These are phyloP conservation scores for Oryza australiensis DNA, from an alignment of 176 grass and related monocot species.

Conservation along the genomic window DNA sequence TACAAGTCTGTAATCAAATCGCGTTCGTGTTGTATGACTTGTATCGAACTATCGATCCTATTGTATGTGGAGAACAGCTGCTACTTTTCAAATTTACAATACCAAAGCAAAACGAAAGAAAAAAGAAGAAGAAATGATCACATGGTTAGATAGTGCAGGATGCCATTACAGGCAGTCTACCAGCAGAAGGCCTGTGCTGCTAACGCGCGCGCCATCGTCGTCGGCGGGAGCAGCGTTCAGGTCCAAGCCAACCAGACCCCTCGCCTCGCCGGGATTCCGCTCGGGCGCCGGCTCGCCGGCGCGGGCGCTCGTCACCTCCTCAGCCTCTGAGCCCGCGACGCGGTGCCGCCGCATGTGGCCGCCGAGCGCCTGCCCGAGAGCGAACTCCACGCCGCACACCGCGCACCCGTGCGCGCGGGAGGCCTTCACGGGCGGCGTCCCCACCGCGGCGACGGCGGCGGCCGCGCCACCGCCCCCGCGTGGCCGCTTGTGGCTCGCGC, in stretches of 20 bases:
- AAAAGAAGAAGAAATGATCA: too few relatives aligned
- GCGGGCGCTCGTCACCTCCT: not conserved
- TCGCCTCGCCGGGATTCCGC: not conserved
- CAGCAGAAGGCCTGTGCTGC: not conserved
- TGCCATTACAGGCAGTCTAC: not conserved
- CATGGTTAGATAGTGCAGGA: not conserved
- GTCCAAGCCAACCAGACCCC: constrained; percentile 26
- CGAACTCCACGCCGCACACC: constrained; percentile 63
- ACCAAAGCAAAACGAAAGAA: not conserved
- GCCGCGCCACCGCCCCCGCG: not conserved
- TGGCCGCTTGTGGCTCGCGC: not conserved
- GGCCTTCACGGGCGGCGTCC: constrained; percentile 22
- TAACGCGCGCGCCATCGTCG: not conserved
- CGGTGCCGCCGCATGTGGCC: constrained; percentile 78
- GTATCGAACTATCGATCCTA: not conserved
- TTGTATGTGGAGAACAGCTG: not conserved
- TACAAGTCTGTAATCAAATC: not conserved
- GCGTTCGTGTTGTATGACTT: not conserved
- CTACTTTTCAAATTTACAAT: not conserved
- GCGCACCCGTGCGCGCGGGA: constrained; percentile 46
- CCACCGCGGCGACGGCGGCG: too few relatives aligned
- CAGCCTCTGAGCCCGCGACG: not conserved
- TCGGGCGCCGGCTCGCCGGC: not conserved
- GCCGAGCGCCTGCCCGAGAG: constrained; percentile 60
- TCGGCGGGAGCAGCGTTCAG: constrained; percentile 40